A percentile compares a stretch with the other conserved stretches of the same genome.
Conservation (phyloP, 2,329 filamentous ascomycete genomes). For the Penicillium sp. region DNA sequence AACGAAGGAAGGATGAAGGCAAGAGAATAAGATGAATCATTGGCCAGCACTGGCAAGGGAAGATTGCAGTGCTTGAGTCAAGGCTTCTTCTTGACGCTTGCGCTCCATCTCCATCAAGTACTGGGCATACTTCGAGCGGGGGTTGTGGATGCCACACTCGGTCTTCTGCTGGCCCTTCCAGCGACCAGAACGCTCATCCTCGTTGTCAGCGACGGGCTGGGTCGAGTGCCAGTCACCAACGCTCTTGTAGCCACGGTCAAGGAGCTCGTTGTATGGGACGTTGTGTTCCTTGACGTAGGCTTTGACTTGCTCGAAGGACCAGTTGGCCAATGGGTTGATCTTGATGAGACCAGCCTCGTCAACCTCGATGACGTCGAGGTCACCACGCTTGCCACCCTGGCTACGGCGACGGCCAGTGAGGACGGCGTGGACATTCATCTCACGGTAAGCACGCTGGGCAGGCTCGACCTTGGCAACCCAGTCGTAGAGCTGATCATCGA, state of each 20-base stretch:
- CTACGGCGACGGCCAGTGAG: slow-evolving; percentile 88
- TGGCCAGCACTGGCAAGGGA: slow-evolving; percentile 31
- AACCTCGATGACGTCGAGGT: slow-evolving; percentile 87
- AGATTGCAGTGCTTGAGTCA: slow-evolving; percentile 48
- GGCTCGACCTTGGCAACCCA: slow-evolving; percentile 98
- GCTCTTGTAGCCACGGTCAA: slow-evolving; percentile 96
- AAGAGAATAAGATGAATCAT: slow-evolving; percentile 16
- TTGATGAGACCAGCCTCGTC: slow-evolving; percentile 92
- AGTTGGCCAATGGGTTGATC: slow-evolving; percentile 95
- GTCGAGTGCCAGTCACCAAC: slow-evolving; percentile 99
- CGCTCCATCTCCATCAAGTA: slow-evolving; percentile 74
- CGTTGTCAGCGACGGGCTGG: slow-evolving; percentile 80
- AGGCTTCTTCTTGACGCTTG: slow-evolving; percentile 62
- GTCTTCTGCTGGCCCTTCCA: slow-evolving; percentile 98
- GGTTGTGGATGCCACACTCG: slow-evolving; percentile 99
- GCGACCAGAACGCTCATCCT: slow-evolving; percentile 92
- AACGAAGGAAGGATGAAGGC: slow-evolving; percentile 7
- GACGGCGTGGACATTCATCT: slow-evolving; percentile 85
- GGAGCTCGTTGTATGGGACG: slow-evolving; percentile 89
- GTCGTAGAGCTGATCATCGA: slow-evolving; percentile 87
- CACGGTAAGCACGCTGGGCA: slow-evolving; percentile 83
- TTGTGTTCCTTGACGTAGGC: slow-evolving; percentile 81
- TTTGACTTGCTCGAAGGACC: slow-evolving; percentile 88
- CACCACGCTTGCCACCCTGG: slow-evolving; percentile 89
- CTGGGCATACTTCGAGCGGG: slow-evolving; percentile 87